Base-by-base conservation (phyloP, 768 basidiomycete genomes). In the Filobasidium wieringae region DNA sequence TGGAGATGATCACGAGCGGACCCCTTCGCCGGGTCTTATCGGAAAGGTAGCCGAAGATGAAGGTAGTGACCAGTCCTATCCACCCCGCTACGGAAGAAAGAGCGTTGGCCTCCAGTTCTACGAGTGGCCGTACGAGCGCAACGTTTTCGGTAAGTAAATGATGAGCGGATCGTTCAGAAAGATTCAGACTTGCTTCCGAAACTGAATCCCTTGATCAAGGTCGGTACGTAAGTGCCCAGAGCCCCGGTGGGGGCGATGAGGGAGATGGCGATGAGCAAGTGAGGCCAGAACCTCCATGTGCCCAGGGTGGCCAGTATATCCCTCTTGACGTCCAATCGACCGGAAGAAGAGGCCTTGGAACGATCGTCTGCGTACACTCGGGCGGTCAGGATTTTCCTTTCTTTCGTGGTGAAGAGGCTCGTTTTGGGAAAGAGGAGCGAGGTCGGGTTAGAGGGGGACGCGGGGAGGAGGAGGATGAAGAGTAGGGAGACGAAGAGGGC, bases 71-170 rank as follows among this genome's bases (percentile, higher is more conserved):
- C 17, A 68, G 59, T 2, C 55, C 33, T 36, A 68, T 58, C 66
- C 66, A 71, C 3, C 66, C 63, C 2, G 60, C 47, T 17, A 72
- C 70, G 14, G 68, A 68, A 0, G 67, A 63, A 2, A 72, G 62
- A 1, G 70, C 70, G 51, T 72, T 72, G 30, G 66, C 60, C 26
- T 63, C 66, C 33, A 72, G 62, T 1, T 58, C 62, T 57, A 34
- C 12, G 45, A 51, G 9, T 32, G 5, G 51, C 22, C 17, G n/a
- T 14, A 30, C 22, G 24, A 11, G 22, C 22, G n/a, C 27, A n/a
- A 4, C 22, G 26, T 17, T 24, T 22, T 57, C 45, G 51, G 7
- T n/a, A n/a, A n/a, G n/a, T n/a, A n/a, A 2, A n/a, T 26, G 5
- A 14, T 22, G 5, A 9, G 37, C 43, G 29, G 30, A 22, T 27